Evolutionary conservation across 306 rosid genomes (phyloP), one percentile per base, ranked within the genome.

Genomic region (Gastrolobium bilobum): DNA sequence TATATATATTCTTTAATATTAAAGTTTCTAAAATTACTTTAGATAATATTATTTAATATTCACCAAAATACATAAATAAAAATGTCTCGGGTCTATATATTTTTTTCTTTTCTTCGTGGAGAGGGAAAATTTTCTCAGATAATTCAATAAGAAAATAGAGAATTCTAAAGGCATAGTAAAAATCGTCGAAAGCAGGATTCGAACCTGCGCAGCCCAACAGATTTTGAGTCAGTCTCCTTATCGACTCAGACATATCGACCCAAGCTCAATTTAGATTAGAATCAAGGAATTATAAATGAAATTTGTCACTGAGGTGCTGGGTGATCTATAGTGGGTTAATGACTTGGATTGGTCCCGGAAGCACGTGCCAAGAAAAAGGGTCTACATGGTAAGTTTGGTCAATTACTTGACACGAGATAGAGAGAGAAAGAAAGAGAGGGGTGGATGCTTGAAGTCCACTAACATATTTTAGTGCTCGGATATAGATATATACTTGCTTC

Each of bases 221-320:
- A 82, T 85, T 85, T 85, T 82, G 88, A 82, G 84, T 85, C 88
- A 82, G 84, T 82, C 86, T 85, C 86, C 89, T 82, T 85, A 85
- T 82, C 86, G 84, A 82, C 84, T 78, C 85, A 86, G 86, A 82
- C 85, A 82, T 82, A 82, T 82, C 78, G 85, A 82, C 85, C 26
- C 26, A n/a, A n/a, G n/a, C n/a, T n/a, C n/a, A 20, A 20, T 20
- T 20, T 20, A 20, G 26, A 20, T 20, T 1, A 20, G 26, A 20
- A 20, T 39, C 1, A 39, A 4, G 1, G 43, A 3, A 1, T 1
- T 39, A 39, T 39, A 4, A 14, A 11, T 0, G 4, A 34, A 54
- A 31, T 7, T 2, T 31, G 7, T 69, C 53, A 31, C 35, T 3
- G 50, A 71, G 15, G 10, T 58, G 20, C 43, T 6, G 10, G 40